Evolutionary conservation across 345 rosid genomes (phyloP).

Genomic region (Gynandropsis gynandra): DNA sequence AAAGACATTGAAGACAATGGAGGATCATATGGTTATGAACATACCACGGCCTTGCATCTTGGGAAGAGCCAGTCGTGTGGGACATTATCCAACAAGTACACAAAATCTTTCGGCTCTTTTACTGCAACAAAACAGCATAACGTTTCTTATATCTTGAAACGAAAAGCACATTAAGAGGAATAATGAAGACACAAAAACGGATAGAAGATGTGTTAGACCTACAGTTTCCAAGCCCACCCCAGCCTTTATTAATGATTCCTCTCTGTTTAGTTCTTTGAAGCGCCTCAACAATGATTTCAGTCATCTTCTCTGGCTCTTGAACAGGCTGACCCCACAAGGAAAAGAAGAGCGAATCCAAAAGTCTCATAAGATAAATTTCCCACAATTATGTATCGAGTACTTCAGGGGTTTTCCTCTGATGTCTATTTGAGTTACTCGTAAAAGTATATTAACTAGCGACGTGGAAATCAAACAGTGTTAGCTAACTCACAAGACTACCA

Average conservation of each 20-base stretch:
- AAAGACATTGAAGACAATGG: background rate
- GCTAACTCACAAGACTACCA: slow-evolving; percentile 89
- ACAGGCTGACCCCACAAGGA: slow-evolving; percentile 53
- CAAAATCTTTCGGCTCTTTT: slow-evolving; percentile 75
- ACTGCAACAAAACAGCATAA: slow-evolving; percentile 43
- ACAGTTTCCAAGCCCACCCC: slow-evolving; percentile 98
- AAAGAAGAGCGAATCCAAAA: slow-evolving; percentile 13
- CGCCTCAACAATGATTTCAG: slow-evolving; percentile 70
- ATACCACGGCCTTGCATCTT: slow-evolving; percentile 98
- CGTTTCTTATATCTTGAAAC: slow-evolving; percentile 12
- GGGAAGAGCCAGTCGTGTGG: slow-evolving; percentile 99
- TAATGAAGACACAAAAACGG: no score
- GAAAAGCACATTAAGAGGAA: background rate
- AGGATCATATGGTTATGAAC: slow-evolving; percentile 20
- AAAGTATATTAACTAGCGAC: background rate
- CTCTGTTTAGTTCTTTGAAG: slow-evolving; percentile 72
- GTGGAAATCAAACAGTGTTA: slow-evolving; percentile 15
- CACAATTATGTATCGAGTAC: background rate
- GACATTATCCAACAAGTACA: slow-evolving; percentile 80
- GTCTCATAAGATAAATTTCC: background rate
- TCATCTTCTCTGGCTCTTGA: slow-evolving; percentile 84
- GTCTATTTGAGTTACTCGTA: background rate
- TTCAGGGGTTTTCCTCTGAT: background rate
- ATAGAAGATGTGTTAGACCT: slow-evolving; percentile 25
- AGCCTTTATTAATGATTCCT: slow-evolving; percentile 97